phyloP scores from a whole-genome alignment of 148 eudicot species.

The Camellia sinensis region DNA sequence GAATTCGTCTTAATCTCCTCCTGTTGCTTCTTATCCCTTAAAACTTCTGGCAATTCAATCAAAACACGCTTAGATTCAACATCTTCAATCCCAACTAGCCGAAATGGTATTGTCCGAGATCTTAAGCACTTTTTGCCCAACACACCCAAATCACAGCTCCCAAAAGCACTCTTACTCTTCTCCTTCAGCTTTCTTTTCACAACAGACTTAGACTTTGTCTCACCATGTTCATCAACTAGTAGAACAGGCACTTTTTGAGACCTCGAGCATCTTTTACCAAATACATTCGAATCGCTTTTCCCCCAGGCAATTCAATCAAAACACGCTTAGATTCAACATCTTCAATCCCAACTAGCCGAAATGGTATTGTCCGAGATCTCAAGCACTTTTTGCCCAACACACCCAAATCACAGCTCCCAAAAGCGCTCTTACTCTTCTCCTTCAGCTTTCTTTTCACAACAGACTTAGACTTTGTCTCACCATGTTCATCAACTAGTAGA shows the following conservation, averaged over 20 bases:
- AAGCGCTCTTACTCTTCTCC: conserved; percentile 13
- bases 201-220: not conserved
- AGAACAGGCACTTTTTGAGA: conserved; percentile 11
- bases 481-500: not conserved
- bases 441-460: conserved; percentile 14
- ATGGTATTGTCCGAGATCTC: not conserved
- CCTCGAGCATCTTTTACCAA: conserved; percentile 18
- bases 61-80: not conserved
- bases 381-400: not conserved
- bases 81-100: not conserved
- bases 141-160: not conserved
- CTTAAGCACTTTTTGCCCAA: not conserved
- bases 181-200: conserved; percentile 17
- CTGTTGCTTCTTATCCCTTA: not conserved
- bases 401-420: not conserved
- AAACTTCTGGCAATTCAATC: not conserved
- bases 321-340: not conserved
- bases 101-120: not conserved
- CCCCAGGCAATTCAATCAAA: not conserved
- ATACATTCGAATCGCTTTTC: not conserved
- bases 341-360: not conserved
- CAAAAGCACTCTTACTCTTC: conserved; percentile 7
- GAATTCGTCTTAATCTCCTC: not conserved
- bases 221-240: not conserved
- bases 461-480: not conserved